Conservation (phyloP, 805 yeast genomes). For the Yamadazyma akitaensis region DNA sequence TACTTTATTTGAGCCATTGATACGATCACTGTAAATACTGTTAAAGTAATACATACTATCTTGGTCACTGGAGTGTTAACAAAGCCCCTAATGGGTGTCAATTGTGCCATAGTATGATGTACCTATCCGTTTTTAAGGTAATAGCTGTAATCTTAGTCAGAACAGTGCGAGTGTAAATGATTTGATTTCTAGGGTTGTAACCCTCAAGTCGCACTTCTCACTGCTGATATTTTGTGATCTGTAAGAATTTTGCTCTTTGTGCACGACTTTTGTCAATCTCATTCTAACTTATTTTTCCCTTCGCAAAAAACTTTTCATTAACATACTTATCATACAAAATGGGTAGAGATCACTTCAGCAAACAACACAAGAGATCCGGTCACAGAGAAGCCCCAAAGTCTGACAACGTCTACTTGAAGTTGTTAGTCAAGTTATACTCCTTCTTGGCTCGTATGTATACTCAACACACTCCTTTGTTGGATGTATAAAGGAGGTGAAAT, state of each 20-base stretch:
- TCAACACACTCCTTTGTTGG: not conserved
- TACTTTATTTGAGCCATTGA: constrained; percentile 46
- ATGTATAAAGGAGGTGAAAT: not conserved
- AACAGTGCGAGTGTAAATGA: not conserved
- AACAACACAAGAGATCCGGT: constrained; percentile 93
- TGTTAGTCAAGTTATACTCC: constrained; percentile 96
- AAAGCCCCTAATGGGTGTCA: constrained; percentile 43
- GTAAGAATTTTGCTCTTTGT: not conserved
- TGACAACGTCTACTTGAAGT: constrained; percentile 97
- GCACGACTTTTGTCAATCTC: not conserved
- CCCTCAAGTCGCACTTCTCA: not conserved
- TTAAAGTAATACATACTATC: constrained; percentile 29
- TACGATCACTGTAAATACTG: constrained; percentile 36
- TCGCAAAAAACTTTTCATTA: constrained; percentile 3
- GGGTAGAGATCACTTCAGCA: constrained; percentile 97
- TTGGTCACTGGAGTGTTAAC: constrained; percentile 44
- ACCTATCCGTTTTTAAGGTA: not conserved
- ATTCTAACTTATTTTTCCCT: not conserved
- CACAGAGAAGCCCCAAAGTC: constrained; percentile 99
- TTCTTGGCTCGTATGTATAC: constrained; percentile 96
- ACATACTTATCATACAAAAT: constrained; percentile 30
- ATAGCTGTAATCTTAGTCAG: not conserved
- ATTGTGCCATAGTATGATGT: constrained; percentile 9
- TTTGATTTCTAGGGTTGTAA: not conserved
- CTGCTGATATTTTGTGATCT: not conserved